Base-by-base conservation (phyloP, 257 asterid genomes). In the Scutellaria barbata region DNA sequence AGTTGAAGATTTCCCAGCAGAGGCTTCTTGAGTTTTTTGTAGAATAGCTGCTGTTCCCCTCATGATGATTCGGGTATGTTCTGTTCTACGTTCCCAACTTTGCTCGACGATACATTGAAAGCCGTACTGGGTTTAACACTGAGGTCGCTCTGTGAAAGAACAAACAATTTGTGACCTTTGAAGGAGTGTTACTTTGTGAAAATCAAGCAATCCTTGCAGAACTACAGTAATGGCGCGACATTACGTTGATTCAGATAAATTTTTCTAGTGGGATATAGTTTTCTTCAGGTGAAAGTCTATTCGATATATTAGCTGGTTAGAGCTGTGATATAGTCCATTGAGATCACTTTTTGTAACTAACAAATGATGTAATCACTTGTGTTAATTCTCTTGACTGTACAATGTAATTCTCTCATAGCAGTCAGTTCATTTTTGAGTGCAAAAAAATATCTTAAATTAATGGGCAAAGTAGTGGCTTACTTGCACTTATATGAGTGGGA, bases 11-110 rank as follows among this genome's bases (percentile, higher is more conserved):
- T 60, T 45, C 53, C 51, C 46, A 20, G 60, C 55, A 17, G 16
- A 22, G 9, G 50, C 5, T 12, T 22, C 57, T 59, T 59, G 39
- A 33, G 78, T 48, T 61, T 71, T 69, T 67, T 80, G 73, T 67
- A 53, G 69, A 61, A 12, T 45, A 63, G 69, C 11, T 33, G 43
- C 20, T 50, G 46, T 25, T 17, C 55, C 50, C 6, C 9, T 10
- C 39, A 22, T 50, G 5, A 17, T 43, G 54, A 40, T 43, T 4
- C 35, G 35, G 5, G 25, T 22, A 22, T 22, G 25, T 30, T 30
- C 35, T 30, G 5, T 30, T 30, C 35, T 30, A 30, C 35, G 35
- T 30, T 30, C 14, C 17, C 16, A 1, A 60, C 50, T 10, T 47
- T 30, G 25, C 50, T 16, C 11, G 39, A 25, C 39, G 40, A n/a